phyloP scores from a whole-genome alignment of 352 stramenopile species.

The Elongisporangium undulatum region DNA sequence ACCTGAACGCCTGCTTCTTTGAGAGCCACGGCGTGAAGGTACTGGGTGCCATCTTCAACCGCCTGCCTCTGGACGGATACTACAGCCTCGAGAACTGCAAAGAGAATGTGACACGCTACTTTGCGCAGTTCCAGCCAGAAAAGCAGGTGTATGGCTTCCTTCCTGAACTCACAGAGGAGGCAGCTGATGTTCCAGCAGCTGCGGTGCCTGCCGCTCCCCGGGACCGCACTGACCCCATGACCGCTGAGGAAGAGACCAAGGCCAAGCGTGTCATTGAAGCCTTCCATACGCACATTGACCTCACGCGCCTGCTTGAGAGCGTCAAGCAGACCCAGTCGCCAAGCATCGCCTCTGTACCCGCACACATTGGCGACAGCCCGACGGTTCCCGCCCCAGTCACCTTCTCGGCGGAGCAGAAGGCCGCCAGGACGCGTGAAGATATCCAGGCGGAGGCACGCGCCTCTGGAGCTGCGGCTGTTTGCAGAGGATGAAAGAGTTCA shows the following conservation, averaged over 20 bases:
- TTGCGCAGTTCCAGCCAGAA: conserved; percentile 69
- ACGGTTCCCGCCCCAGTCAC: not conserved
- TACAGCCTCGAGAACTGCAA: conserved; percentile 94
- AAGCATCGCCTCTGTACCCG: not conserved
- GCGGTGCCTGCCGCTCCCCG: conserved; percentile 13
- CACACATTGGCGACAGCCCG: not conserved
- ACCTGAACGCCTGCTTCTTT: conserved; percentile 97
- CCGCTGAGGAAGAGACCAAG: conserved; percentile 14
- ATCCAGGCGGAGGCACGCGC: not conserved
- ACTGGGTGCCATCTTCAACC: conserved; percentile 97
- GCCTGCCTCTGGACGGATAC: conserved; percentile 87
- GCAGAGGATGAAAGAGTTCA: not conserved
- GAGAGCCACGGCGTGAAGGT: conserved; percentile 86
- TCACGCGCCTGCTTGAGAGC: conserved; percentile 31
- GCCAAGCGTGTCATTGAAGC: conserved; percentile 34
- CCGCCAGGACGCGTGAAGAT: not conserved
- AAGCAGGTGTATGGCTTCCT: conserved; percentile 83
- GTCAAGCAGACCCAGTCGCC: conserved; percentile 13
- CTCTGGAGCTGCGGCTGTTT: not conserved
- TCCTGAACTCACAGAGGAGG: conserved; percentile 46
- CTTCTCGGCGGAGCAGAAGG: not conserved
- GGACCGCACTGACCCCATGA: conserved; percentile 15
- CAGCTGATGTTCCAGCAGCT: conserved; percentile 13
- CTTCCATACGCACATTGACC: conserved; percentile 28
- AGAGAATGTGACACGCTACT: conserved; percentile 90